These are phyloP conservation scores for Monilinia vaccinii-corymbosi DNA, from an alignment of 2,329 filamentous ascomycete species.

Conservation along the genomic window DNA sequence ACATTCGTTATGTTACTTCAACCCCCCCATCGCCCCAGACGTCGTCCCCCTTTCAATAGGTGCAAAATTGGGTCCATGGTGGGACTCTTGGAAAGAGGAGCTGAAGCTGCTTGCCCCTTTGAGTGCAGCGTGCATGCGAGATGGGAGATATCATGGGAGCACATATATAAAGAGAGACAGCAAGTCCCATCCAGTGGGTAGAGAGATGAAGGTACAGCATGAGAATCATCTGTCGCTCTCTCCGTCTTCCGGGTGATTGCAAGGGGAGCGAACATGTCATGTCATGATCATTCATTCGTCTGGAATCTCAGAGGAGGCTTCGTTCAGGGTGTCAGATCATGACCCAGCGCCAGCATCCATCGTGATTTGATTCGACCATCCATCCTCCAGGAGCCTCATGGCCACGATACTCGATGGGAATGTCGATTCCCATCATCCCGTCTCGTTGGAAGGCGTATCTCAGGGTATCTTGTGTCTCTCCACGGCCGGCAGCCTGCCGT, in stretches of 20 bases:
- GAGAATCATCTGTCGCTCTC: conserved; percentile 3
- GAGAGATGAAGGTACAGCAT: conserved; percentile 2
- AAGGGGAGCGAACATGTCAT: neutral
- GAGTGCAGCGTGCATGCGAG: neutral
- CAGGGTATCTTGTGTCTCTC: conserved; percentile 2
- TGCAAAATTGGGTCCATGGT: no score
- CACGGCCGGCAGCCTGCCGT: conserved; percentile 2
- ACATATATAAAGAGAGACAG: conserved; percentile 7
- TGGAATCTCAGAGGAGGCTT: neutral
- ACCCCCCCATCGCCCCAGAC: neutral
- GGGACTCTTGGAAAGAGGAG: neutral
- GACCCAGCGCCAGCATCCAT: neutral
- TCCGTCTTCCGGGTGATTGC: neutral
- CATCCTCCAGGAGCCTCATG: neutral
- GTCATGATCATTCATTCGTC: neutral
- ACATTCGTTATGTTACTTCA: neutral
- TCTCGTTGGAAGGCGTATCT: neutral
- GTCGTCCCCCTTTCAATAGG: neutral
- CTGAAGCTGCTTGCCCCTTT: conserved; percentile 8
- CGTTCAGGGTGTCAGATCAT: neutral
- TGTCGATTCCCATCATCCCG: neutral
- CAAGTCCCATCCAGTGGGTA: conserved; percentile 7
- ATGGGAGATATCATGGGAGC: conserved; percentile 4
- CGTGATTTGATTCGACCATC: neutral
- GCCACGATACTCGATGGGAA: neutral